Evolutionary conservation across 805 yeast genomes (phyloP).

Genomic region (Ogataea dorogensis): DNA sequence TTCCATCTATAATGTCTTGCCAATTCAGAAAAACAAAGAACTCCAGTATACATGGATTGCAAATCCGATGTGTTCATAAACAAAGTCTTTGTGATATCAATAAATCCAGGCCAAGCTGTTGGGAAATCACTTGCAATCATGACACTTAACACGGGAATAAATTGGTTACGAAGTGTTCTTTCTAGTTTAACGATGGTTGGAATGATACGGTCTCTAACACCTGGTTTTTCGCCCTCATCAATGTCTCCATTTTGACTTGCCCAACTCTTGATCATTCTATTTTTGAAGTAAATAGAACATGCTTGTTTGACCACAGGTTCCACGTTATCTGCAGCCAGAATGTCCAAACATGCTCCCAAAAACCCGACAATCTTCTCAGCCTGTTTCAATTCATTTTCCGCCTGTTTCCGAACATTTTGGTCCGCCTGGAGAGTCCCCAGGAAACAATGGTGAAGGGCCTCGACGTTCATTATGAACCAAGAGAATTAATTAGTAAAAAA

Average conservation of each 20-base stretch:
- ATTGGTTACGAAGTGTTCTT: conserved; percentile 44
- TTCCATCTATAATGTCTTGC: conserved; percentile 77
- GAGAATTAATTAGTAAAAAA: conserved; percentile 1
- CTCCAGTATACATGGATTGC: conserved; percentile 56
- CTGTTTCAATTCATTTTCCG: conserved; percentile 64
- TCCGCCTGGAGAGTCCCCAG: conserved; percentile 75
- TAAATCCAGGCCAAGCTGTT: conserved; percentile 52
- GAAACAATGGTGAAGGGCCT: conserved; percentile 68
- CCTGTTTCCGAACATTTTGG: conserved; percentile 56
- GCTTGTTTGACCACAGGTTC: conserved; percentile 63
- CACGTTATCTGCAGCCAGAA: conserved; percentile 54
- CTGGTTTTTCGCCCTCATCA: conserved; percentile 70
- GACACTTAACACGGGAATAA: conserved; percentile 49
- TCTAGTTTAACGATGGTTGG: conserved; percentile 55
- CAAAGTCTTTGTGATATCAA: conserved; percentile 47
- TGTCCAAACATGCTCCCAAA: conserved; percentile 77
- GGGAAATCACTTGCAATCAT: conserved; percentile 46
- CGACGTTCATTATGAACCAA: conserved; percentile 57
- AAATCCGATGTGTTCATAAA: conserved; percentile 44
- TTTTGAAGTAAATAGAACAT: conserved; percentile 85
- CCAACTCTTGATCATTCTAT: conserved; percentile 71
- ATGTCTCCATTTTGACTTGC: conserved; percentile 36
- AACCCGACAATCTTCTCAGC: conserved; percentile 67
- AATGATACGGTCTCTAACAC: conserved; percentile 66
- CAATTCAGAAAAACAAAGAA: conserved; percentile 72